Percentiles rank a stretch among this genome's conserved stretches.
Evolutionary conservation across 2,329 filamentous ascomycete genomes (phyloP).

Genomic region (Stemphylium lycopersici): DNA sequence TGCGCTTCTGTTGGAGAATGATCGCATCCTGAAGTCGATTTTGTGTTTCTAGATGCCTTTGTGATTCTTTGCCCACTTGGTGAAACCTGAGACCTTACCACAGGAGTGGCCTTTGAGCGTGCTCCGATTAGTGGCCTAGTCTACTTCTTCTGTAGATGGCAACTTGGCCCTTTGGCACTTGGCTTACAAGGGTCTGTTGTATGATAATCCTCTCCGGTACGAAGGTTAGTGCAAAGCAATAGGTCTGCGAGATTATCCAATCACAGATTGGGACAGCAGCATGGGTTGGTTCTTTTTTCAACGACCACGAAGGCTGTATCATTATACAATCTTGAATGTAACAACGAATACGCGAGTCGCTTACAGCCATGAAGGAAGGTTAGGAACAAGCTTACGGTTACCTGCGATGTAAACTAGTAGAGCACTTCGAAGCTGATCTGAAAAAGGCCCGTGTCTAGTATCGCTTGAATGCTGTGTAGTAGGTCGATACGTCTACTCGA

Average conservation of each 20-base stretch:
- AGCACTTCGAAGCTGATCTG: background rate
- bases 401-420: conserved; percentile 13
- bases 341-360: no score
- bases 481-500: conserved; percentile 30
- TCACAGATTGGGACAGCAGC: conserved; percentile 3
- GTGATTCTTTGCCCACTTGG: no score
- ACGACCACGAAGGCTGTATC: no score
- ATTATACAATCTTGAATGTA: no score
- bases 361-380: conserved; percentile 37
- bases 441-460: conserved; percentile 12
- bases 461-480: conserved; percentile 18
- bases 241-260: conserved; percentile 47
- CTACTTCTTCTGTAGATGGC: no score
- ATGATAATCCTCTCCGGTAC: conserved; percentile 31
- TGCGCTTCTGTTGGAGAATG: no score
- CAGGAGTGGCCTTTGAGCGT: no score
- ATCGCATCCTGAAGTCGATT: no score
- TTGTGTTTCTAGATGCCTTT: no score
- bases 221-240: conserved; percentile 48
- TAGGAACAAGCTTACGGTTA: conserved; percentile 10
- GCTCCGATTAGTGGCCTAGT: no score
- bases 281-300: no score
- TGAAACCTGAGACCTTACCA: no score
- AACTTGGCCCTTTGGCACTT: background rate
- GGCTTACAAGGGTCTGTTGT: conserved; percentile 10